These are phyloP conservation scores for Russula sp. DNA, from an alignment of 768 basidiomycete species.

Conservation along the genomic window DNA sequence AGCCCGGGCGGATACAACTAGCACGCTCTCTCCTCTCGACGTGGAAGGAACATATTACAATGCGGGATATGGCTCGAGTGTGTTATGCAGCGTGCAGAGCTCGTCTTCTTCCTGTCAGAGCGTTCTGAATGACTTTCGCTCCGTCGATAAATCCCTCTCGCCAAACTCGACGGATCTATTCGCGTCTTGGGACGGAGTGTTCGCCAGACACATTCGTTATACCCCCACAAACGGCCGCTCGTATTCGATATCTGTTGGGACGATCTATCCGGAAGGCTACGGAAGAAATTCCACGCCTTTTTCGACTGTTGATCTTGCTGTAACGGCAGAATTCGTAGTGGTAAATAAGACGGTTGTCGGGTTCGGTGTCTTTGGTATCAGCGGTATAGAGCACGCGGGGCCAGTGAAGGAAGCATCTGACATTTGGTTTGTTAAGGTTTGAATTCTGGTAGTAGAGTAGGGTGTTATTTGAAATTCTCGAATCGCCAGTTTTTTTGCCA, in stretches of 20 bases:
- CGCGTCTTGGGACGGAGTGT: background rate
- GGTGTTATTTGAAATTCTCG: background rate
- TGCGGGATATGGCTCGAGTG: background rate
- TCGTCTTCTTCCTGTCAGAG: conserved; percentile 3
- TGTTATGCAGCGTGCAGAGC: conserved; percentile 7
- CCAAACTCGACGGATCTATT: conserved; percentile 7
- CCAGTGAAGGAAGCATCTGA: conserved; percentile 1
- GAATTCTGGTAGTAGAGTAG: background rate
- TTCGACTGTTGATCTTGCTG: background rate
- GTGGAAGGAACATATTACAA: conserved; percentile 6
- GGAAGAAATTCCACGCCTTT: conserved; percentile 14
- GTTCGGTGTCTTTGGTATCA: conserved; percentile 1
- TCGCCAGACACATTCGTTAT: background rate
- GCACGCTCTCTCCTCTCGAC: background rate
- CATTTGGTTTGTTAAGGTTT: conserved; percentile 10
- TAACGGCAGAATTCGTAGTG: background rate
- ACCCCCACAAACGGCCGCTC: background rate
- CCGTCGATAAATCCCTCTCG: background rate
- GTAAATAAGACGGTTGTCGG: background rate
- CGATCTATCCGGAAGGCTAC: conserved; percentile 13
- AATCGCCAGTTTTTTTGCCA: background rate
- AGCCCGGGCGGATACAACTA: background rate
- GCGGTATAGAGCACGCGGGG: background rate
- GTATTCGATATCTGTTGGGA: background rate
- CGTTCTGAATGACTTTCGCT: conserved; percentile 5